phyloP scores from a whole-genome alignment of 441 rosid species.

The Manihot esculenta region DNA sequence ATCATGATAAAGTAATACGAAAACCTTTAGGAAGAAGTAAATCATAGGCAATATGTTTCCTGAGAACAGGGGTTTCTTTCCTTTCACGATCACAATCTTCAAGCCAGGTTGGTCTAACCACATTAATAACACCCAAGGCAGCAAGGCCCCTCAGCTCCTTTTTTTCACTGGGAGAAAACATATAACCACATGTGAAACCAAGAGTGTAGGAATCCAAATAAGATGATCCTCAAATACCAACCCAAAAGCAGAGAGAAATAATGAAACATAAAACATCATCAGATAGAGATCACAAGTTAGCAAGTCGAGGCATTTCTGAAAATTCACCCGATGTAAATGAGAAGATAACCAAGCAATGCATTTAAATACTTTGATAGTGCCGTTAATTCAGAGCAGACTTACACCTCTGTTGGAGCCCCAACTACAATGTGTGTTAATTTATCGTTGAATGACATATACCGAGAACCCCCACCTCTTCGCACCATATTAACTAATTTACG shows the following conservation, averaged over 20 bases:
- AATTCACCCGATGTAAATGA: not conserved
- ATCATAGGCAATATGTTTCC: constrained; percentile 67
- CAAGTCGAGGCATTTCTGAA: constrained; percentile 12
- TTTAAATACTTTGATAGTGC: not conserved
- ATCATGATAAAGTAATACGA: constrained; percentile 24
- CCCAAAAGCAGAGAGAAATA: constrained; percentile 15
- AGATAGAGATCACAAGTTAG: constrained; percentile 6
- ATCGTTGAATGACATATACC: constrained; percentile 60
- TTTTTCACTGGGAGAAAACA: constrained; percentile 63
- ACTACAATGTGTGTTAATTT: constrained; percentile 88
- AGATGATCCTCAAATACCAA: constrained; percentile 17
- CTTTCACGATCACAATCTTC: constrained; percentile 81
- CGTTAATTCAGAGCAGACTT: constrained; percentile 34
- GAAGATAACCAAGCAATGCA: constrained; percentile 13
- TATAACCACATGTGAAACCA: constrained; percentile 17
- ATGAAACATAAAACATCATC: constrained; percentile 20
- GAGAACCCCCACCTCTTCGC: constrained; percentile 89
- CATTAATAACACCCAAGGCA: constrained; percentile 81
- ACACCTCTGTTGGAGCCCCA: constrained; percentile 92
- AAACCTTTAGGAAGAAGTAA: constrained; percentile 90
- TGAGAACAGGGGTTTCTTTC: constrained; percentile 70
- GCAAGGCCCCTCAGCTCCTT: constrained; percentile 80
- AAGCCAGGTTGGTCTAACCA: constrained; percentile 87
- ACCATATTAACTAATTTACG: constrained; percentile 79
- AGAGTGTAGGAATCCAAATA: constrained; percentile 13